A percentile compares a stretch with the other conserved stretches of the same genome.
Conservation (phyloP, 2,329 filamentous ascomycete species). For the Escovopsis sp. region DNA sequence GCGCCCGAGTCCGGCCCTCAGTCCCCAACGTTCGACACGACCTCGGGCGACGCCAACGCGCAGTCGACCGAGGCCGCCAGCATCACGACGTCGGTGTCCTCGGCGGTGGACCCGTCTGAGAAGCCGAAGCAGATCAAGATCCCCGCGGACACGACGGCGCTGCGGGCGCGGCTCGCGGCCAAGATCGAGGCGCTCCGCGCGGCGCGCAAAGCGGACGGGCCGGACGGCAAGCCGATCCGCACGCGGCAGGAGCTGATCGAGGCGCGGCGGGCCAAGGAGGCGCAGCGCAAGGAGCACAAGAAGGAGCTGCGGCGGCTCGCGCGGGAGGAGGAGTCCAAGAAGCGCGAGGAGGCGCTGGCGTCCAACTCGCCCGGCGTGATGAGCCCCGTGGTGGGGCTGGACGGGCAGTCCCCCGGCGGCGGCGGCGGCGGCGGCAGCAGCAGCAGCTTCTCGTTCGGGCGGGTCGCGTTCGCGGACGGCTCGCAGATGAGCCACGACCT, state of each 20-base stretch:
- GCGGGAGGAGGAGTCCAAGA: conserved; percentile 62
- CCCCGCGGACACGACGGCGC: conserved; percentile 56
- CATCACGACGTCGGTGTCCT: conserved; percentile 54
- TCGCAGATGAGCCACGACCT: conserved; percentile 61
- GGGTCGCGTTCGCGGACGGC: conserved; percentile 82
- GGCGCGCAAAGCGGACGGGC: conserved; percentile 72
- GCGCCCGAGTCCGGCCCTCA: conserved; percentile 35
- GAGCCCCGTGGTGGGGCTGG: conserved; percentile 38
- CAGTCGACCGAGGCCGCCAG: conserved; percentile 32
- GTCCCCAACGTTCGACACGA: conserved; percentile 43
- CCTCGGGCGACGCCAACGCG: conserved; percentile 25
- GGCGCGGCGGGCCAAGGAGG: conserved; percentile 72
- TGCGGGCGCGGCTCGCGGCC: conserved; percentile 65
- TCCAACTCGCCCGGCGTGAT: conserved; percentile 47
- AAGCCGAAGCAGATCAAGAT: conserved; percentile 53
- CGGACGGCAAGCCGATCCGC: conserved; percentile 60
- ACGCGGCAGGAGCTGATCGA: conserved; percentile 90
- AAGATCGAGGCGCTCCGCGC: conserved; percentile 76
- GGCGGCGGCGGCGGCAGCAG: too few species aligned
- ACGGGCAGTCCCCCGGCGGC: conserved; percentile 32
- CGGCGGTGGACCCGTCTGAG: conserved; percentile 43
- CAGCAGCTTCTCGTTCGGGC: conserved; percentile 76
- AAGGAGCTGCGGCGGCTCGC: conserved; percentile 67
- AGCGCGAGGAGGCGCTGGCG: conserved; percentile 48
- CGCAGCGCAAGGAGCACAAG: conserved; percentile 74